Evolutionary conservation across 2,329 filamentous ascomycete species (phyloP).

Genomic region (Colletotrichum sp.): DNA sequence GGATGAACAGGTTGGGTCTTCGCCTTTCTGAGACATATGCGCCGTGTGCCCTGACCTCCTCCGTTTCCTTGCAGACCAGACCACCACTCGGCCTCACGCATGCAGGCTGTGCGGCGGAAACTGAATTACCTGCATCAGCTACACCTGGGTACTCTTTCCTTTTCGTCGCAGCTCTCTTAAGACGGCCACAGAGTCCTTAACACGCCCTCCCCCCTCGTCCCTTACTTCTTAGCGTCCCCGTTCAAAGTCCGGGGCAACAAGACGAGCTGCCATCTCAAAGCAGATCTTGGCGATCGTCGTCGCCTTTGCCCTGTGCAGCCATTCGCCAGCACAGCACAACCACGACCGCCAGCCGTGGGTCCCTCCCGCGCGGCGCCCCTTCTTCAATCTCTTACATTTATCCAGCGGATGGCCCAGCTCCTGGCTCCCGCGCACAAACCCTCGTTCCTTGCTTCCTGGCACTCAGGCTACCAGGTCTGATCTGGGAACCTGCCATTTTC

Average conservation of each 20-base stretch:
- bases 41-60: neutral
- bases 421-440: neutral
- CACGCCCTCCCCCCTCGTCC: neutral
- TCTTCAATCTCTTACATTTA: neutral
- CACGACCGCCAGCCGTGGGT: neutral
- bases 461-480: neutral
- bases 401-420: constrained; percentile 2
- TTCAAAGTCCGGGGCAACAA: neutral
- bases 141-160: neutral
- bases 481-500: neutral
- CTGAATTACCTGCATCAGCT: neutral
- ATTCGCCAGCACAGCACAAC: neutral
- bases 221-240: neutral
- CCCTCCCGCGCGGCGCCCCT: neutral
- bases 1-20: neutral
- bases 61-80: neutral
- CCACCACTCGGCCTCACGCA: neutral
- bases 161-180: constrained; percentile 4
- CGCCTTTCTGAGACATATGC: constrained; percentile 1
- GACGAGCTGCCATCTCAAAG: neutral
- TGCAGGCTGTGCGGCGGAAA: neutral
- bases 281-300: constrained; percentile 14
- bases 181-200: neutral
- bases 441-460: neutral
- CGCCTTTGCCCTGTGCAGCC: neutral